Conservation (phyloP, 2,329 filamentous ascomycete genomes). For the Tolypocladium amazonense region DNA sequence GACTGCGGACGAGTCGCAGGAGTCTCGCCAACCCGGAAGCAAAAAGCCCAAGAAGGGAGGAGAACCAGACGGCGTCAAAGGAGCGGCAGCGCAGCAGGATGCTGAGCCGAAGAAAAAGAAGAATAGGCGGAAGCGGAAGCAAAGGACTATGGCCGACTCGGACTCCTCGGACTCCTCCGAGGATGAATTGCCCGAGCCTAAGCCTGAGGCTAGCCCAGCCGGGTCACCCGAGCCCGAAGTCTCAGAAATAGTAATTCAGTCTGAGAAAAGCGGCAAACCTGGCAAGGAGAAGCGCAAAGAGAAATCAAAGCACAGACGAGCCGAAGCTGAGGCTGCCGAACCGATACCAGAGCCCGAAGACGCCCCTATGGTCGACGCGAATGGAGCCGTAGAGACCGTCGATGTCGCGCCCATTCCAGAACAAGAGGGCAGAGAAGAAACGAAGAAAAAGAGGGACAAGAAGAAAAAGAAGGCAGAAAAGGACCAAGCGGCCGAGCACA, state of each 20-base stretch:
- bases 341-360: not conserved
- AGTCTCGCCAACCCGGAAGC: slow-evolving; percentile 16
- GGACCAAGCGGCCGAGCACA: slow-evolving; percentile 13
- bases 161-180: slow-evolving; percentile 3
- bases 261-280: not conserved
- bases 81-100: slow-evolving; percentile 1
- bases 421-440: slow-evolving; percentile 3
- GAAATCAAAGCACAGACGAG: not conserved
- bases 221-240: slow-evolving; percentile 5
- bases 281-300: not conserved
- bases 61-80: slow-evolving; percentile 1
- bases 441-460: slow-evolving; percentile 5
- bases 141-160: slow-evolving; percentile 17
- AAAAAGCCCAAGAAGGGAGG: slow-evolving; percentile 22
- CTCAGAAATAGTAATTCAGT: not conserved
- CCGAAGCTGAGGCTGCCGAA: not conserved
- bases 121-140: slow-evolving; percentile 24
- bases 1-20: slow-evolving; percentile 14
- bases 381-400: not conserved
- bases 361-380: slow-evolving; percentile 3
- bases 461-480: slow-evolving; percentile 11
- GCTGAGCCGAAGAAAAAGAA: slow-evolving; percentile 12
- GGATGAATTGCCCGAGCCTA: slow-evolving; percentile 6
- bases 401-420: not conserved
- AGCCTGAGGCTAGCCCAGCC: not conserved